Evolutionary conservation across 2,329 filamentous ascomycete species (phyloP), one percentile per base, ranked within the genome.

Genomic region (Plectosphaerella cucumerina): DNA sequence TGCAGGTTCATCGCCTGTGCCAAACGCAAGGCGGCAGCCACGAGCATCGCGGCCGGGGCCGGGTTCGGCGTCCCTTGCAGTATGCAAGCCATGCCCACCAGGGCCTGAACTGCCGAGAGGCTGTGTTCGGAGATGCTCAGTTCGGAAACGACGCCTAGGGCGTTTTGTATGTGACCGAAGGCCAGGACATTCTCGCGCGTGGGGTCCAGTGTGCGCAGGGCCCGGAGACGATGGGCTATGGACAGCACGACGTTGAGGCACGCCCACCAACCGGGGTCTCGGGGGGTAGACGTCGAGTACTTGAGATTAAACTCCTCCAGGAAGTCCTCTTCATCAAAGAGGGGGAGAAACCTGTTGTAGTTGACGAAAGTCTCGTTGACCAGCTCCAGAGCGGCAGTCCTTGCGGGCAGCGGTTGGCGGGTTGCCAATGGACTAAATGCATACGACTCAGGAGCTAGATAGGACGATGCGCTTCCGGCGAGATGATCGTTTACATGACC

Each of bases 11-110:
- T 54, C 6, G 56, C 50, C 26, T 62, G 59, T 22, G 60, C 58
- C 18, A 62, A 46, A 10, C 58, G 51, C 11, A 62, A 39, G 5
- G 60, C 60, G 11, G 57, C 48, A 3, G 57, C 58, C 12, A 54
- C 51, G 3, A 62, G 48, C 17, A 61, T 52, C 4, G 57, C 54
- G 6, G 55, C 56, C 17, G 54, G 51, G 9, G 58, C 50, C 18
- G 56, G 53, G 44, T 60, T 57, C 17, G 60, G 47, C 11, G 60
- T 60, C 1, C 60, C 60, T 37, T 62, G 55, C 4, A 61, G 53
- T 21, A 61, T 50, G 11, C 50, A 48, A 12, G 58, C 53, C 52
- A 62, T 59, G n/a, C 60, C 59, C 10, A 58, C 49, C 37, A 62
- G 47, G 34, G 60, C 59, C 26, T 62, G 60, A n/a, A 62, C 52